Evolutionary conservation across 495 filamentous ascomycete species (phyloP), one percentile per base, ranked within the genome.

Genomic region (Letharia lupina): DNA sequence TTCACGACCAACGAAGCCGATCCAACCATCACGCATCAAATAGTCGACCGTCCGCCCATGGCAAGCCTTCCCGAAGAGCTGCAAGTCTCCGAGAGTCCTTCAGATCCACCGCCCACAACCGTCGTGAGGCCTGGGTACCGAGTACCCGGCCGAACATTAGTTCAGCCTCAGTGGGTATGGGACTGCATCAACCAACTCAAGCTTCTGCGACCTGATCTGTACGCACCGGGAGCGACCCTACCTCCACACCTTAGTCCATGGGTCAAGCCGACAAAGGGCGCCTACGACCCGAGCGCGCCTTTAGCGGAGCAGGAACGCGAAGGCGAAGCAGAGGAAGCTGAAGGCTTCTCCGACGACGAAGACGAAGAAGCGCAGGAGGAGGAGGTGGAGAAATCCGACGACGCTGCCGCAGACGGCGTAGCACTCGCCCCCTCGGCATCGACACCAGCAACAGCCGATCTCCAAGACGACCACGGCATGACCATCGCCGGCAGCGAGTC

Each of bases 91-190:
- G 42, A 52, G 0, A 28, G 7, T 35, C 41, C 16, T 18, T 54
- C 65, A 15, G 63, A 52, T 10, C 1, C 6, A 10, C 10, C 94
- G 96, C 76, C 92, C 92, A 40, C 91, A 96, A 47, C 18, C 33
- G 40, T 63, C 10, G 50, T 61, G 3, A 48, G 12, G 13, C 41
- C 42, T 89, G 37, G 90, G 89, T 50, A 89, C 89, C 84, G 93
- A 44, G 86, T 97, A 66, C 92, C 93, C 11, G 93, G 92, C 35
- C 81, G 94, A 59, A 92, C 87, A 57, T 98, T 98, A 70, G 76
- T 98, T 60, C 94, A 98, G 77, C 94, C 94, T 31, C 94, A 98
- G 73, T 98, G 96, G 91, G 84, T 98, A 18, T 98, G 94, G 94
- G 94, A 98, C 69, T 91, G 89, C 72, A 78, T 97, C 70, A 98